A percentile compares a stretch with the other conserved stretches of the same genome.
These are phyloP conservation scores for Lachnellula arida DNA, from an alignment of 2,329 filamentous ascomycete genomes.

Conservation along the genomic window DNA sequence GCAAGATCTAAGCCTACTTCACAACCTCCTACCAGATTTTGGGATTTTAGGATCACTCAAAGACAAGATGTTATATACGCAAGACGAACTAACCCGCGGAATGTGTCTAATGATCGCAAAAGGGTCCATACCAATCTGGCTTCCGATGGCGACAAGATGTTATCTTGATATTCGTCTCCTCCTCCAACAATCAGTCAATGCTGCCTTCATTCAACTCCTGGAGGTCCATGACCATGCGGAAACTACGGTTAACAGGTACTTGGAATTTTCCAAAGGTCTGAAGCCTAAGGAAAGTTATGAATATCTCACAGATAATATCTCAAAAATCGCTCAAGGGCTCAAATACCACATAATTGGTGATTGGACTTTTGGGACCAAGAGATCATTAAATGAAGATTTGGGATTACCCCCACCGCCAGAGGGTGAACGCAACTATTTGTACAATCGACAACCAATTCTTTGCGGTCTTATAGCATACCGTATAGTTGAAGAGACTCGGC, in stretches of 20 bases:
- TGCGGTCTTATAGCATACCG: slow-evolving; percentile 8
- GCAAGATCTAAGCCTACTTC: not conserved
- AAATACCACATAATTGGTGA: no score
- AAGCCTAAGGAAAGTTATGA: no score
- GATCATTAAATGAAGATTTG: no score
- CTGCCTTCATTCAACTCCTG: no score
- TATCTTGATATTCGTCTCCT: slow-evolving; percentile 11
- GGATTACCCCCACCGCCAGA: not conserved
- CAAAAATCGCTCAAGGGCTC: no score
- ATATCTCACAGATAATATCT: no score
- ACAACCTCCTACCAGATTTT: not conserved
- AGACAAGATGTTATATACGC: not conserved
- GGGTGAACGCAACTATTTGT: slow-evolving; percentile 7
- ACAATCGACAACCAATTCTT: slow-evolving; percentile 11
- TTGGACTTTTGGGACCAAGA: no score
- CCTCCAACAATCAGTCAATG: no score
- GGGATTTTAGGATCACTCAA: not conserved
- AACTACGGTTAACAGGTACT: no score
- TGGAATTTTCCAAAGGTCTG: no score
- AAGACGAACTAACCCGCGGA: slow-evolving; percentile 10
- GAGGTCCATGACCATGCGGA: no score
- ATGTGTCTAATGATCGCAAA: slow-evolving; percentile 2
- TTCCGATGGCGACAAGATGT: slow-evolving; percentile 6
- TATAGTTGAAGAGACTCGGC: not conserved
- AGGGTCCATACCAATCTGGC: slow-evolving; percentile 10